phyloP scores from a whole-genome alignment of 2,329 filamentous ascomycete species.

The Colletotrichum falcatum region DNA sequence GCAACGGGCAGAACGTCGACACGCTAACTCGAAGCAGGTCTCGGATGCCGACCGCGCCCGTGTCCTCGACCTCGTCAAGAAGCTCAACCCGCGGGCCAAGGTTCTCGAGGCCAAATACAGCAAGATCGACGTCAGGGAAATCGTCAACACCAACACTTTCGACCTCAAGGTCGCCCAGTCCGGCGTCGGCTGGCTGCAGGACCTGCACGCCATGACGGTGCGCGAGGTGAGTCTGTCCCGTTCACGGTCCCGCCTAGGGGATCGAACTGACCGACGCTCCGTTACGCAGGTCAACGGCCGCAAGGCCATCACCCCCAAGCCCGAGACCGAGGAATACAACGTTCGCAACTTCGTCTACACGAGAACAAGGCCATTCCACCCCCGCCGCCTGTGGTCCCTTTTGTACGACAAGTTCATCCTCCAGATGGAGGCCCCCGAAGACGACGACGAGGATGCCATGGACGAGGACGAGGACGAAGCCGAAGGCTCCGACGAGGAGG shows the following conservation, averaged over 20 bases:
- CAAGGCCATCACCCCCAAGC: constrained; percentile 72
- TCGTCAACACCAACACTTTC: constrained; percentile 75
- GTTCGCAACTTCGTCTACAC: constrained; percentile 79
- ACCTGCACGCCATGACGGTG: constrained; percentile 75
- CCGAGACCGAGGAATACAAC: constrained; percentile 79
- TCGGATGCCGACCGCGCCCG: constrained; percentile 56
- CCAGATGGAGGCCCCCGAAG: constrained; percentile 57
- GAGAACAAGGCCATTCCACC: constrained; percentile 67
- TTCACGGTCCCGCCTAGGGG: constrained; percentile 44
- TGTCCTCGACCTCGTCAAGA: constrained; percentile 65
- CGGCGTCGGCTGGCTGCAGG: constrained; percentile 77
- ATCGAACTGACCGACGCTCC: not conserved
- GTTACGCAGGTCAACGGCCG: constrained; percentile 54
- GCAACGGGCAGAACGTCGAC: not conserved
- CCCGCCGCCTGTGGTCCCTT: constrained; percentile 57
- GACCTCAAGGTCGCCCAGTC: constrained; percentile 72
- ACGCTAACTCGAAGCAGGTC: constrained; percentile 46
- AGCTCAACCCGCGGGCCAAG: constrained; percentile 75
- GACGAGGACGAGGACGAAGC: constrained; percentile 47
- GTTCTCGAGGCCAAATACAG: constrained; percentile 70
- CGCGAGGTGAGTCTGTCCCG: constrained; percentile 59
- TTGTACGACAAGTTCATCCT: constrained; percentile 64
- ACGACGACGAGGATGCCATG: constrained; percentile 45
- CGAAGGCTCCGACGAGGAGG: constrained; percentile 38
- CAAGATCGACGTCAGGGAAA: constrained; percentile 70